Base-by-base conservation (phyloP, 768 basidiomycete genomes). In the Asterophora parasitica region DNA sequence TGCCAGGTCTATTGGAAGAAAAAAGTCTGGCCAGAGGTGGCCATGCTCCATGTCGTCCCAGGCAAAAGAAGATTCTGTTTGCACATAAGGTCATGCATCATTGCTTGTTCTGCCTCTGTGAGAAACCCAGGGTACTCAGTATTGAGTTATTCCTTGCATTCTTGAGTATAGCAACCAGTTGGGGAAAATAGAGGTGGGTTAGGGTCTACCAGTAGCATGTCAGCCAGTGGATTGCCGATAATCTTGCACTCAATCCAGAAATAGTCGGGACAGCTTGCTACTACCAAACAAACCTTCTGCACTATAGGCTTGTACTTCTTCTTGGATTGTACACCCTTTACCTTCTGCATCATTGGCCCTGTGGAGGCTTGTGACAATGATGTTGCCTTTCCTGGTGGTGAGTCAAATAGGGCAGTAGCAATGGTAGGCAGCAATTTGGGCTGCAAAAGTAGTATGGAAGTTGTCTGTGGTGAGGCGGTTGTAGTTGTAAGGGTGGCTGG, bases 71-170 rank as follows among this genome's bases (percentile, higher is more conserved):
- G n/a, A n/a, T n/a, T n/a, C n/a, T n/a, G n/a, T n/a, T n/a, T n/a
- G n/a, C n/a, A n/a, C n/a, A n/a, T n/a, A n/a, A n/a, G n/a, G n/a
- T n/a, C n/a, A n/a, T n/a, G n/a, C n/a, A n/a, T n/a, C n/a, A n/a
- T n/a, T n/a, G n/a, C n/a, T n/a, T n/a, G n/a, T n/a, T n/a, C n/a
- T 10, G 28, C 10, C 10, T 30, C 4, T 57, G 44, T 62, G 0
- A 76, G 58, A 44, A 73, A 74, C 1, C 45, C 51, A 0, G 39
- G 26, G 5, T 56, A 41, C 3, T 53, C 51, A 0, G 57, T 34
- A 1, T 61, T 54, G 4, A 62, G 40, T 0, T 44, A 45, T 0
- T 54, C 51, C 26, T 48, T 58, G 4, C 53, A 4, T 37, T 64
- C 65, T 15, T 48, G 16, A 1, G 58, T 65, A 26, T 62, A 64